phyloP scores from a whole-genome alignment of 805 yeast species.

The Ogataea salicorniae region DNA sequence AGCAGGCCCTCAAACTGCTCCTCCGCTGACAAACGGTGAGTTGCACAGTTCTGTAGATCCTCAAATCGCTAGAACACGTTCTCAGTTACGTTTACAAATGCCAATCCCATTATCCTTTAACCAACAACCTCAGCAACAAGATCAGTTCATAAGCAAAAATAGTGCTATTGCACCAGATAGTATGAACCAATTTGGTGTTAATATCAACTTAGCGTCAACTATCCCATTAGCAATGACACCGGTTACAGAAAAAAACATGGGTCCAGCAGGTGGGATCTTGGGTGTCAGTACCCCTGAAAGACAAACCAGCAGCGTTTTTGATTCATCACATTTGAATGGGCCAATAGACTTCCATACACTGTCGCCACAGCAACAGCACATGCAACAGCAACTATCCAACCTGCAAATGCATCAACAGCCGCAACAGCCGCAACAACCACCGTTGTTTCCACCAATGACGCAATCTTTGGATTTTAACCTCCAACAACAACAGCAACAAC shows the following conservation, averaged over 20 bases:
- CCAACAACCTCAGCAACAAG: slow-evolving; percentile 30
- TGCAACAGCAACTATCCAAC: too few relatives aligned
- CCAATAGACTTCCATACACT: background rate
- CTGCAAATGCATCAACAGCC: background rate
- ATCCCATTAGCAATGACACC: slow-evolving; percentile 76
- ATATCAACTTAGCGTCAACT: slow-evolving; percentile 64
- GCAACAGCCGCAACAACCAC: background rate
- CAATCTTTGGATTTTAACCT: slow-evolving; percentile 1
- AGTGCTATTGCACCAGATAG: slow-evolving; percentile 15
- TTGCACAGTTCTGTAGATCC: slow-evolving; percentile 5
- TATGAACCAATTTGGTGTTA: slow-evolving; percentile 34
- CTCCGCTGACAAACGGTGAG: slow-evolving; percentile 13
- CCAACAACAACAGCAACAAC: slow-evolving; percentile 1
- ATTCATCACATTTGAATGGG: background rate
- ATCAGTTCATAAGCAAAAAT: slow-evolving; percentile 3
- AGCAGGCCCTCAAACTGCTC: slow-evolving; percentile 29
- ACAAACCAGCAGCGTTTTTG: slow-evolving; percentile 1
- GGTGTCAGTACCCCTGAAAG: slow-evolving; percentile 20
- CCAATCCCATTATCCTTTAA: slow-evolving; percentile 56
- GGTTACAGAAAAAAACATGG: slow-evolving; percentile 49
- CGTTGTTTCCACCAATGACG: background rate
- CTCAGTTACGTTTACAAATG: slow-evolving; percentile 65
- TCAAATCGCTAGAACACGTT: slow-evolving; percentile 36
- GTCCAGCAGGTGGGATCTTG: slow-evolving; percentile 9
- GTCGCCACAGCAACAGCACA: slow-evolving; percentile 7